Base-by-base conservation (phyloP, 768 basidiomycete genomes). In the Trametes gibbosa region DNA sequence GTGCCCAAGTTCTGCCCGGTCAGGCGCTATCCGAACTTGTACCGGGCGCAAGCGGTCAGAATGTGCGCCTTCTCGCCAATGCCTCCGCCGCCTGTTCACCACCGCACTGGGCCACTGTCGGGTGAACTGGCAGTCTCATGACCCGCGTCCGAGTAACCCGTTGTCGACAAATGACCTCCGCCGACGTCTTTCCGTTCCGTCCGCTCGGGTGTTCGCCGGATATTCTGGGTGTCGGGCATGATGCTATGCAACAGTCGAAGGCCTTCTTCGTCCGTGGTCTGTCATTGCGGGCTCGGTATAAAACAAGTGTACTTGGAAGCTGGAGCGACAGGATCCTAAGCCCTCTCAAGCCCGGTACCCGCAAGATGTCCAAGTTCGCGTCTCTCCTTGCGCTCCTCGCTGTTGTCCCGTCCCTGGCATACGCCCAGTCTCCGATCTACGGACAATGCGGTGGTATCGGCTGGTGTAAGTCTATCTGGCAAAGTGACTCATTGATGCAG, bases 381-480 rank as follows among this genome's bases (percentile, higher is more conserved):
- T 71, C 79, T 46, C 70, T 81, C 57, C 62, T 77, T 58, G 75
- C 65, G 23, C 41, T 78, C 58, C 68, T 79, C 50, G 65, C 79
- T 35, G 63, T 82, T 52, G 68, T 79, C 19, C 79, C 81, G 1
- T 72, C 76, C 50, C 71, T 81, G 60, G 77, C 77, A 34, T 62
- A 68, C 52, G 83, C 80, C 53, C 75, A 77, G 49, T 65, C 72
- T 34, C 72, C 78, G 16, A 47, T 78, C 35, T 84, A 70, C 47
- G 80, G 76, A 8, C 84, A 84, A 65, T 85, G 83, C 64, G 82
- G 82, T 68, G 83, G 82, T 41, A 73, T 73, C 54, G 72, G 69
- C 54, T 81, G 80, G 79, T 70, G 81, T 83, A 70, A 59, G 79
- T 73, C 21, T 19, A 14, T 21, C 1, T 35, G 2, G n/a, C 7